Evolutionary conservation across 345 rosid species (phyloP), one percentile per base, ranked within the genome.

Genomic region (Balakata baccata): DNA sequence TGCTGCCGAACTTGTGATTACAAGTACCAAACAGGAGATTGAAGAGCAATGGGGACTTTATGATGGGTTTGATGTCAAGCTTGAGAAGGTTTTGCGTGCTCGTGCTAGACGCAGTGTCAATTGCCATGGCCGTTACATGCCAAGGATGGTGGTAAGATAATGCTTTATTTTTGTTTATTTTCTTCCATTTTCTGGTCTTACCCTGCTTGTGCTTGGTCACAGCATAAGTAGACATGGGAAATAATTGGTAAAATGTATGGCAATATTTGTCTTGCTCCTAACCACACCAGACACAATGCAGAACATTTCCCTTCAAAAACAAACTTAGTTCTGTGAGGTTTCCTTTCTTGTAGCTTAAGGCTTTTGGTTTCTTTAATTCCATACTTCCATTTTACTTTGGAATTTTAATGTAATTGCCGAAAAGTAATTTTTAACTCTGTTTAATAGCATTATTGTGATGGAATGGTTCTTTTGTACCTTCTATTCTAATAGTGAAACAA

Each of bases 11-110:
- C 93, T 94, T 71, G 97, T 92, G 66, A 90, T 95, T 78, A 95
- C 99, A 17, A 95, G 99, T 66, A 95, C 99, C 7, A 85, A 84
- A 73, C 99, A 95, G 74, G 98, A 95, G 84, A 89, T 92, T 73
- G 98, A 95, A 64, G 97, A 95, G 73, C 99, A 95, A 62, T 95
- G 99, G 99, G 99, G 99, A 46, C 96, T 95, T 68, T 95, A 95
- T 78, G 97, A 92, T 79, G 99, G 98, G 45, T 95, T 95, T 50
- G 99, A 95, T 83, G 98, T 95, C 69, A 95, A 95, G 84, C 95
- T 95, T 14, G 98, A 92, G 81, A 95, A 86, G 80, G 96, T 90
- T 59, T 78, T 92, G 73, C 95, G 98, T 52, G 98, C 98, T 72
- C 97, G 98, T 49, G 83, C 91, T 77, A 90, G 98, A 72, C 98